Evolutionary conservation across 2,329 filamentous ascomycete genomes (phyloP).

Genomic region (Cladobotryum mycophilum): DNA sequence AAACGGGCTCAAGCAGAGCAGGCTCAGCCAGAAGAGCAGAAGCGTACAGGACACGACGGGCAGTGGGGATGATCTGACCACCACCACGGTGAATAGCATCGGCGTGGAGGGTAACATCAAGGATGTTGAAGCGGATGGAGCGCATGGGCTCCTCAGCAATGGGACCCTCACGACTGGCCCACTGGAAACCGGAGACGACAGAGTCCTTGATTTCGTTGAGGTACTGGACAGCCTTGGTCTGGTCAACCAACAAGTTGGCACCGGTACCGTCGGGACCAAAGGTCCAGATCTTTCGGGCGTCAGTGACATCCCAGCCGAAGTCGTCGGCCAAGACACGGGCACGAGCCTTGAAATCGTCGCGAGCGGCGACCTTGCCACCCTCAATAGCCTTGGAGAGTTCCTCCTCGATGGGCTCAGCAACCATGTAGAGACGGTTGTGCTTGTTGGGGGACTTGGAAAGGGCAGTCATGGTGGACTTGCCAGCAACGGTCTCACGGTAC

Average conservation of each 20-base stretch:
- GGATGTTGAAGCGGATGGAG: slow-evolving; percentile 94
- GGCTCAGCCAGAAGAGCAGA: slow-evolving; percentile 85
- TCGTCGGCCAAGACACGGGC: slow-evolving; percentile 95
- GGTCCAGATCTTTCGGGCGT: slow-evolving; percentile 99
- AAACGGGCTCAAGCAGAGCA: slow-evolving; percentile 91
- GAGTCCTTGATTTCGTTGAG: slow-evolving; percentile 99
- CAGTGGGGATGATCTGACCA: slow-evolving; percentile 97
- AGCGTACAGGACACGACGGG: slow-evolving; percentile 96
- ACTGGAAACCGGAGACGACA: slow-evolving; percentile 99
- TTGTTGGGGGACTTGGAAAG: slow-evolving; percentile 99
- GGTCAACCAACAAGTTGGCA: slow-evolving; percentile 97
- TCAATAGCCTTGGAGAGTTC: slow-evolving; percentile 90
- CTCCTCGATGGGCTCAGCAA: slow-evolving; percentile 84
- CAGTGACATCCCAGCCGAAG: slow-evolving; percentile 98
- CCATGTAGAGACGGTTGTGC: slow-evolving; percentile 99
- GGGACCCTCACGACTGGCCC: slow-evolving; percentile 96
- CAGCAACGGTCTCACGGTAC: slow-evolving; percentile 93
- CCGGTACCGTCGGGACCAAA: slow-evolving; percentile 97
- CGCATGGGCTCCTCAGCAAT: slow-evolving; percentile 98
- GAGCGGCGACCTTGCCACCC: slow-evolving; percentile 80
- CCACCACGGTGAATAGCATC: slow-evolving; percentile 99
- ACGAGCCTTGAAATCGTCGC: slow-evolving; percentile 98
- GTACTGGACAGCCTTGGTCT: slow-evolving; percentile 99
- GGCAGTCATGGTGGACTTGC: slow-evolving; percentile 85
- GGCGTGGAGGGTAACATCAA: slow-evolving; percentile 98